A percentile compares a stretch with the other conserved stretches of the same genome.
Evolutionary conservation across 208 protist genomes (phyloP).

Genomic region (Balamuthia mandrillaris): DNA sequence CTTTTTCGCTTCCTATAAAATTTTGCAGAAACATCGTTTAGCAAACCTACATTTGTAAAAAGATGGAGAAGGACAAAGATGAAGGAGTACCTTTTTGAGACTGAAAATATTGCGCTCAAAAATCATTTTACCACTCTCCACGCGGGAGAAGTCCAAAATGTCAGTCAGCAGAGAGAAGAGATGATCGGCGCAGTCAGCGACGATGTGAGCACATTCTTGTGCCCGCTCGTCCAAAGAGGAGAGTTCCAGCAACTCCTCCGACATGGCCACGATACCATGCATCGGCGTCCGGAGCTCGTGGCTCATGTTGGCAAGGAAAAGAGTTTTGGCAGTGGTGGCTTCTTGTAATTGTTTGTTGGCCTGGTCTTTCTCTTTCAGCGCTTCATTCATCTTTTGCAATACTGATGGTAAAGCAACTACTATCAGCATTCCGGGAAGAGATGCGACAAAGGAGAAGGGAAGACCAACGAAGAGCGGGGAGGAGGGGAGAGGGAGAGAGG

Average conservation of each 20-base stretch:
- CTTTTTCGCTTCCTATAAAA: too few relatives aligned
- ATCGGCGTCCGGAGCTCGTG: slow-evolving; percentile 30
- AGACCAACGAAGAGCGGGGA: background rate
- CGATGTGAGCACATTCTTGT: background rate
- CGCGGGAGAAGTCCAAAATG: slow-evolving; percentile 8
- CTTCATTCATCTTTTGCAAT: background rate
- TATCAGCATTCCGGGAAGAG: background rate
- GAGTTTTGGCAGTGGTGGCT: slow-evolving; percentile 12
- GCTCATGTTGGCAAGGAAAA: slow-evolving; percentile 22
- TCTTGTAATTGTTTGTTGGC: slow-evolving; percentile 26
- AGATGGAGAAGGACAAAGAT: too few relatives aligned
- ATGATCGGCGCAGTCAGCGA: slow-evolving; percentile 21
- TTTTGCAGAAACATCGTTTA: too few relatives aligned
- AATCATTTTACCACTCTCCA: background rate
- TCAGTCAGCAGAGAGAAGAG: slow-evolving; percentile 3
- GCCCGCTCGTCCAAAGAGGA: background rate
- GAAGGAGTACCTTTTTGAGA: too few relatives aligned
- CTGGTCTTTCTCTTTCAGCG: background rate
- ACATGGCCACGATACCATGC: slow-evolving; percentile 14
- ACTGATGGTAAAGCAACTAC: background rate
- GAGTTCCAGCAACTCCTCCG: background rate
- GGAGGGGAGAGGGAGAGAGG: background rate
- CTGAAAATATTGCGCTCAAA: background rate
- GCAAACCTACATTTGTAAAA: too few relatives aligned
- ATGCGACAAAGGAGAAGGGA: background rate